Base-by-base conservation (phyloP, 106 monocot species). In the Iris macrosiphon region DNA sequence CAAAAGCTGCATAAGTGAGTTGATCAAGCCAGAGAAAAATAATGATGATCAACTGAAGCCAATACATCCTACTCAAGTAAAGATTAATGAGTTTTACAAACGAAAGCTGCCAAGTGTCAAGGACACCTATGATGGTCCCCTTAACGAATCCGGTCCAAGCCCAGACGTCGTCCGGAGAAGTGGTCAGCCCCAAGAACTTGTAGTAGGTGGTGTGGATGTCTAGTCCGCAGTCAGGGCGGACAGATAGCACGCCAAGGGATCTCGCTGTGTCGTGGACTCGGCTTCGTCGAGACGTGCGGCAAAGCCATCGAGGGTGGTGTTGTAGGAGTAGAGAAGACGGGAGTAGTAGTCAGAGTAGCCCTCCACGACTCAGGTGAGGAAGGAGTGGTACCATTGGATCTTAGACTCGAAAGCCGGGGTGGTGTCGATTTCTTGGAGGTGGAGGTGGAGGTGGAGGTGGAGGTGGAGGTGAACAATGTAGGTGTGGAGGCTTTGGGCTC, bases 391-490 rank as follows among this genome's bases (percentile, higher is more conserved):
- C 88, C 88, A 85, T 18, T 81, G 55, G 22, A 56, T 39, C 68
- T 73, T 72, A 24, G 15, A 58, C 1, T 25, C 23, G 28, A 41
- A 34, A 0, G 15, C 0, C 2, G 59, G 19, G 12, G 7, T 1
- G 4, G n/a, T 26, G n/a, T n/a, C n/a, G n/a, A n/a, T n/a, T n/a
- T n/a, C n/a, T n/a, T 68, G 61, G 17, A 71, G 74, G 48, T 79
- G 78, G 61, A 94, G n/a, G n/a, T n/a, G n/a, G n/a, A n/a, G n/a
- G n/a, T n/a, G n/a, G n/a, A n/a, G n/a, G n/a, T n/a, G n/a, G n/a
- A n/a, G n/a, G n/a, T n/a, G n/a, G n/a, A n/a, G 75, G 20, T 91
- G 91, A 57, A 91, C 81, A 39, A 94, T 89, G 76, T 81, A 94
- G 27, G 81, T 74, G 24, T 55, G 67, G 23, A 84, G 59, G 19